Conservation (phyloP, 2,329 filamentous ascomycete species). For the Xylaria polymorpha region DNA sequence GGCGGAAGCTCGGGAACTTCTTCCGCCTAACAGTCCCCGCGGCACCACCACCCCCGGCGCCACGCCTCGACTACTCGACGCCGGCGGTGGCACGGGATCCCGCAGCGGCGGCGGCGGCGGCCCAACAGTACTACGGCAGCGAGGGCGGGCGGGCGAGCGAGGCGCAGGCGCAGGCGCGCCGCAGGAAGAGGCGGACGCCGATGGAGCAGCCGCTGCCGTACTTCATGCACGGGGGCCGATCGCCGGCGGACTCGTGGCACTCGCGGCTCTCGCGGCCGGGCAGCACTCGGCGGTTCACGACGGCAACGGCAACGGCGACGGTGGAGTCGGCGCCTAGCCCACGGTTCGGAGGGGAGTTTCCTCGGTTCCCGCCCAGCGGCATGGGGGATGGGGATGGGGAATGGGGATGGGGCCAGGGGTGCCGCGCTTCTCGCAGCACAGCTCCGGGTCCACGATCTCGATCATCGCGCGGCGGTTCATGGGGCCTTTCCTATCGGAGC, state of each 20-base stretch:
- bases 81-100: not conserved
- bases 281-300: slow-evolving; percentile 10
- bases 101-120: too few species aligned
- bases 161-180: not conserved
- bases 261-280: not conserved
- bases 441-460: slow-evolving; percentile 27
- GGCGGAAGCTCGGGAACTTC: slow-evolving; percentile 29
- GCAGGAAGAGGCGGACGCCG: not conserved
- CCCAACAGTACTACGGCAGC: not conserved
- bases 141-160: not conserved
- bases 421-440: slow-evolving; percentile 15
- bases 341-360: not conserved
- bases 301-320: not conserved
- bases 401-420: not conserved
- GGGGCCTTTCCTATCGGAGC: slow-evolving; percentile 33
- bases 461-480: slow-evolving; percentile 29
- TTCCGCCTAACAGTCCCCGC: slow-evolving; percentile 17
- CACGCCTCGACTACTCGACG: not conserved
- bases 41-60: not conserved
- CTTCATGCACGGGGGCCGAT: slow-evolving; percentile 31
- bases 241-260: slow-evolving; percentile 27
- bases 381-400: not conserved
- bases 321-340: slow-evolving; percentile 11
- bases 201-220: slow-evolving; percentile 17
- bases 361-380: not conserved